Base-by-base conservation (phyloP, 73 alveolate genomes). In the Tetrahymena elliotti region DNA sequence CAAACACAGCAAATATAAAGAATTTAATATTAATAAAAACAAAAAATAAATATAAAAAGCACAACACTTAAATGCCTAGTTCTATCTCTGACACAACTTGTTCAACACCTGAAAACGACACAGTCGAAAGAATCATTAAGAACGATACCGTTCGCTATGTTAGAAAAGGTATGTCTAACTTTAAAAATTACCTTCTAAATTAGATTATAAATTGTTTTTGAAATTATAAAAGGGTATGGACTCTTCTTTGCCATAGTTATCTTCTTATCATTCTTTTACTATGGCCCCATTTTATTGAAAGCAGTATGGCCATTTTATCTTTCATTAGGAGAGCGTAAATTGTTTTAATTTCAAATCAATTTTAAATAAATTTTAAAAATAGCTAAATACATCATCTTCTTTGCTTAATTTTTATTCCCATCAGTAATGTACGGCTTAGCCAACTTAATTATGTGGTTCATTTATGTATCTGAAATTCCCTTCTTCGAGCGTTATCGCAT, bases 401-500 rank as follows among this genome's bases (percentile, higher is more conserved):
- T 94, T 20, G 84, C 93, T 47, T 47, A 47, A 15, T 39, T 94
- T n/a, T 31, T 40, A 53, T 93, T 88, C 35, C 94, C 93, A 83
- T 33, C 52, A 22, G 10, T 53, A 35, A 92, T 83, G 68, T 83
- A 88, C 39, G 37, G 93, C 34, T 15, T 94, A 10, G 94, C 93
- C 16, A 96, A 94, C 33, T 54, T 93, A 12, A 93, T 33, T 22
- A 92, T 96, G 96, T 84, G 94, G 95, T 40, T 38, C 94, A 96
- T 97, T 22, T 98, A 98, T 84, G 35, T 40, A 1, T 35, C 84
- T 6, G 97, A 97, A 95, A 83, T 38, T 15, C 99, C 99, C 15
- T 98, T 97, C 97, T 98, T 98, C 93, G 99, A 98, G 96, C 95
- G 96, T 39, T 98, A 95, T 93, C 96, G 97, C 52, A 95, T 96